Percentiles rank a stretch among this genome's conserved stretches.
Evolutionary conservation across 805 yeast genomes (phyloP).

Genomic region (Naumovozyma castellii): DNA sequence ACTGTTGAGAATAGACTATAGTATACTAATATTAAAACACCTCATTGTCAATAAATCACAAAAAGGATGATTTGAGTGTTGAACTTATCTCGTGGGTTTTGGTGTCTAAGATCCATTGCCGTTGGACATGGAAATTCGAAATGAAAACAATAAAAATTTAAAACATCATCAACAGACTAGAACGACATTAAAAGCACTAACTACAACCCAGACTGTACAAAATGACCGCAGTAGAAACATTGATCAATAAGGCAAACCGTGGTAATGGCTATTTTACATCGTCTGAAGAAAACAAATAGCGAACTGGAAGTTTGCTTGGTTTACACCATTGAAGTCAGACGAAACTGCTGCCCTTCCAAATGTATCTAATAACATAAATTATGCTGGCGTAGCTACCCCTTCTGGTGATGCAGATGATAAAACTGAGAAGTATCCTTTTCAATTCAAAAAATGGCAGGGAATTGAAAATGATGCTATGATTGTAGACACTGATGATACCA

Average conservation of each 20-base stretch:
- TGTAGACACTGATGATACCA: not conserved
- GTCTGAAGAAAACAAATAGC: conserved; percentile 9
- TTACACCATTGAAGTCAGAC: conserved; percentile 15
- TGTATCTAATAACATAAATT: conserved; percentile 3
- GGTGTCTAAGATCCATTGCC: too few species aligned
- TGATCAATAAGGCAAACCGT: conserved; percentile 20
- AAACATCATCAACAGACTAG: too few species aligned
- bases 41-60: too few species aligned
- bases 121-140: too few species aligned
- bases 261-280: conserved; percentile 10
- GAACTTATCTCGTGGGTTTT: too few species aligned
- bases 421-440: conserved; percentile 15
- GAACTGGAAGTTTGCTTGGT: conserved; percentile 30
- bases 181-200: too few species aligned
- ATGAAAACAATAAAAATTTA: too few species aligned
- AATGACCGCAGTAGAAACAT: conserved; percentile 7
- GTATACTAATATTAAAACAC: too few species aligned
- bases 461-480: not conserved
- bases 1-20: too few species aligned
- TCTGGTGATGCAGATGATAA: conserved; percentile 5
- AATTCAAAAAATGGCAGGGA: conserved; percentile 18
- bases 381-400: not conserved
- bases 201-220: too few species aligned
- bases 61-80: too few species aligned
- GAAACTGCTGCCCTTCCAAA: conserved; percentile 5